A percentile compares a stretch with the other conserved stretches of the same genome.
phyloP scores from a whole-genome alignment of 2,329 filamentous ascomycete species.

The Trematosphaeria pertusa region DNA sequence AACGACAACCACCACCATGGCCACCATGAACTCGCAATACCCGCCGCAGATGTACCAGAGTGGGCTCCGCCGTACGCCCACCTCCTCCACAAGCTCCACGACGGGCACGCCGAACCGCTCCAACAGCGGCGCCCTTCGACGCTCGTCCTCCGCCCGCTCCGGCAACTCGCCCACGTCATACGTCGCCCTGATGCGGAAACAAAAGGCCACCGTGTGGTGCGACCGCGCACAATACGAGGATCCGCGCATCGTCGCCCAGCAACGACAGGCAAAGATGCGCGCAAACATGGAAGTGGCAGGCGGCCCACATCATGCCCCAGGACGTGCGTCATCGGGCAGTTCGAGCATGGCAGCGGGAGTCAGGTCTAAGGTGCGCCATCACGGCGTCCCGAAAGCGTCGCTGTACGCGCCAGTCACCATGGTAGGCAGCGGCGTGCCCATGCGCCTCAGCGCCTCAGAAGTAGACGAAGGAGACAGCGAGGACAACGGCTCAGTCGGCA shows the following conservation, averaged over 20 bases:
- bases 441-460: constrained; percentile 93
- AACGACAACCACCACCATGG: constrained; percentile 34
- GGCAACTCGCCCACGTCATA: constrained; percentile 74
- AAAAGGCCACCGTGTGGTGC: constrained; percentile 99
- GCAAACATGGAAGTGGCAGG: constrained; percentile 84
- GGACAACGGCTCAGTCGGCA: constrained; percentile 59
- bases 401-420: constrained; percentile 81
- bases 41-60: constrained; percentile 39
- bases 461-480: constrained; percentile 88
- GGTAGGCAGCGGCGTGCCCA: constrained; percentile 80
- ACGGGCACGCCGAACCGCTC: constrained; percentile 55
- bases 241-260: constrained; percentile 79
- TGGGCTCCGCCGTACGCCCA: constrained; percentile 64
- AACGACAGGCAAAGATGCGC: constrained; percentile 84
- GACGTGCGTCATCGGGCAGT: constrained; percentile 48
- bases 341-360: constrained; percentile 59
- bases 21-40: constrained; percentile 44
- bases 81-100: constrained; percentile 72
- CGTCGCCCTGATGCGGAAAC: constrained; percentile 92
- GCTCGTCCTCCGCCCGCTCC: constrained; percentile 83
- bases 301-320: constrained; percentile 51
- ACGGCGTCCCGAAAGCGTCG: constrained; percentile 78
- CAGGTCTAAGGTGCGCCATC: constrained; percentile 85
- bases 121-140: constrained; percentile 65
- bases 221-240: constrained; percentile 93